A percentile compares a stretch with the other conserved stretches of the same genome.
phyloP scores from a whole-genome alignment of 495 filamentous ascomycete species.

The Darksidea phi region DNA sequence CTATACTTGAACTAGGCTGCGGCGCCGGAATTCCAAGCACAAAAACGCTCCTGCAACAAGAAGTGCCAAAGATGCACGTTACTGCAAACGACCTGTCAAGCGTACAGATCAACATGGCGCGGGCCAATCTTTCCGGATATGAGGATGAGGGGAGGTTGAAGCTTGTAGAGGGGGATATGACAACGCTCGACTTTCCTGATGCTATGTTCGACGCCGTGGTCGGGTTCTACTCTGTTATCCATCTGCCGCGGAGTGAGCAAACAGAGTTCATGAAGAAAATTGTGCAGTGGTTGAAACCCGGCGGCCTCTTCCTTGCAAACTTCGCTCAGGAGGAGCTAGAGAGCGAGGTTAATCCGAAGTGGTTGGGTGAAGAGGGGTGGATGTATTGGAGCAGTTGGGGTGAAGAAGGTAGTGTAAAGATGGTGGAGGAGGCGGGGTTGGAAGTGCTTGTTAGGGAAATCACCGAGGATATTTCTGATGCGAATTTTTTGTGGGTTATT shows the following conservation, averaged over 20 bases:
- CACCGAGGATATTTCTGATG: slow-evolving; percentile 15
- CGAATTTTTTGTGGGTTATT: slow-evolving; percentile 33
- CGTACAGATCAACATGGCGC: slow-evolving; percentile 43
- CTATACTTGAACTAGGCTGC: slow-evolving; percentile 47
- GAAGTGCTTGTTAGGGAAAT: slow-evolving; percentile 25
- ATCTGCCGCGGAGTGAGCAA: slow-evolving; percentile 49
- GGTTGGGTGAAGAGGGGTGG: slow-evolving; percentile 38
- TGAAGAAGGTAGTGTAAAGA: slow-evolving; percentile 22
- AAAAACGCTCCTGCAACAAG: slow-evolving; percentile 30
- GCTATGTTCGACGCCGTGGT: slow-evolving; percentile 46
- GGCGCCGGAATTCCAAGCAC: slow-evolving; percentile 46
- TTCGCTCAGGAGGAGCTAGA: slow-evolving; percentile 39
- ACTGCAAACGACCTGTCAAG: slow-evolving; percentile 48
- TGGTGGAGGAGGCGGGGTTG: slow-evolving; percentile 29
- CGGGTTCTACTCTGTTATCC: slow-evolving; percentile 49
- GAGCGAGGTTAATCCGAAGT: slow-evolving; percentile 29
- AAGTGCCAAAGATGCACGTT: slow-evolving; percentile 24
- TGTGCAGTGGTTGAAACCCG: slow-evolving; percentile 46
- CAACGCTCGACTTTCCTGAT: slow-evolving; percentile 38
- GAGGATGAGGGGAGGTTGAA: neutral
- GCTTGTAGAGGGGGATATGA: slow-evolving; percentile 47
- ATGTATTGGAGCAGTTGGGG: slow-evolving; percentile 52
- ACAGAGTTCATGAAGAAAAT: slow-evolving; percentile 41
- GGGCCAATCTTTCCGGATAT: slow-evolving; percentile 15
- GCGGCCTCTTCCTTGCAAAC: slow-evolving; percentile 46